Base-by-base conservation (phyloP, 352 stramenopile species). In the Phytophthora pluvialis region DNA sequence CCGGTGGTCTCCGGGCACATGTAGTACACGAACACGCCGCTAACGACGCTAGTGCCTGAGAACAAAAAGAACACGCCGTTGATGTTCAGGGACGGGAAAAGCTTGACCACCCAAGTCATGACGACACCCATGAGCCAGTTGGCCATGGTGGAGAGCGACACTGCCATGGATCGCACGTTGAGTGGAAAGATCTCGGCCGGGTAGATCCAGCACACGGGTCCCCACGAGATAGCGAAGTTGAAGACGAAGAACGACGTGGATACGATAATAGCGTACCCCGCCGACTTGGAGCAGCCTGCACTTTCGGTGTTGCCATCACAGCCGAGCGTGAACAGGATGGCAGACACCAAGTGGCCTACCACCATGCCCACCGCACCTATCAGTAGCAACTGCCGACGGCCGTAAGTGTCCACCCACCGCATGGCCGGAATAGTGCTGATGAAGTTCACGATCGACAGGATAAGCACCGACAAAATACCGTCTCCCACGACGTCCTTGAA, bases 11-110 rank as follows among this genome's bases (percentile, higher is more conserved):
- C 80, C 2, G 66, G 75, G n/a, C 77, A 88, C 46, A 79, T 43
- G 55, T 69, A 75, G 54, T 74, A 81, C 43, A 85, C 75, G 31
- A 87, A 79, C 26, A 77, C 67, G 10, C 72, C 68, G 29, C 70
- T 70, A 33, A 85, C 18, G 26, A 81, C 52, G 28, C 73, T 82
- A 16, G 78, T 75, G 38, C 61, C 74, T 7, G 60, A 60, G 62
- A 88, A 90, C 58, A 90, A 70, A 63, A 76, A 84, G 64, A 88
- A 74, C 29, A 79, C 67, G 39, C 67, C 71, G 42, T 74, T 73
- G 52, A 76, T 76, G 64, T 73, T 79, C 74, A 78, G 56, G 15
- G 60, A 81, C 58, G 75, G 72, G 44, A 83, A 83, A 38, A 83
- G 67, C 65, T 83, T 83, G 56, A 78, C 68, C 48, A 81, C 72